Evolutionary conservation across 306 rosid genomes (phyloP).

Genomic region (Trifolium pratense): DNA sequence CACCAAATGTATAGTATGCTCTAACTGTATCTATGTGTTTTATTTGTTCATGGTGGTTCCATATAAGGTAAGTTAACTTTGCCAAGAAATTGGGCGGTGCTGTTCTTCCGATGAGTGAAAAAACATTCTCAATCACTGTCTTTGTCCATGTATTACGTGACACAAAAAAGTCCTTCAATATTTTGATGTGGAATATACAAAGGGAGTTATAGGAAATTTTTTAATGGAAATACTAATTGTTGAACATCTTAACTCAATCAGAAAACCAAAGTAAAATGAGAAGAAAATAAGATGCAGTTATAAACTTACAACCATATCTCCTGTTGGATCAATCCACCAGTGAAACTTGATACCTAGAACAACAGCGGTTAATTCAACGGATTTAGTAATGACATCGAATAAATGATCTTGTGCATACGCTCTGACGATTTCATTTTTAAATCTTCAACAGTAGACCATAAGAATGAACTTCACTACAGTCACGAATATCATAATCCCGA

Average conservation of each 20-base stretch:
- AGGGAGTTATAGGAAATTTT: not conserved
- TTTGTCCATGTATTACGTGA: slow-evolving; percentile 58
- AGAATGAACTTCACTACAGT: too few relatives aligned
- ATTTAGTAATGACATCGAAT: slow-evolving; percentile 76
- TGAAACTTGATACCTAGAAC: slow-evolving; percentile 57
- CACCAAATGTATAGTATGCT: slow-evolving; percentile 82
- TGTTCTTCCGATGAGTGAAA: too few relatives aligned
- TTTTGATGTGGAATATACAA: too few relatives aligned
- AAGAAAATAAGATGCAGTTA: slow-evolving; percentile 14
- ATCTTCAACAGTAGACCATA: too few relatives aligned
- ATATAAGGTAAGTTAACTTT: slow-evolving; percentile 70
- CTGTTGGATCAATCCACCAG: slow-evolving; percentile 85
- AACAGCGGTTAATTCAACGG: slow-evolving; percentile 81
- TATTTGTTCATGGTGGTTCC: slow-evolving; percentile 82
- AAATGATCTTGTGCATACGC: slow-evolving; percentile 83
- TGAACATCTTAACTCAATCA: not conserved
- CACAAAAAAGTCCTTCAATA: not conserved
- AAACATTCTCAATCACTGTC: slow-evolving; percentile 78
- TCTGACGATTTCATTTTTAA: too few relatives aligned
- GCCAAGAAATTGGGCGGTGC: slow-evolving; percentile 72
- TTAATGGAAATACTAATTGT: too few relatives aligned
- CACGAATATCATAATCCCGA: too few relatives aligned
- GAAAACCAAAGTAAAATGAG: not conserved
- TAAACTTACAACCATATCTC: slow-evolving; percentile 78
- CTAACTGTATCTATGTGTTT: slow-evolving; percentile 82